Percentiles rank a stretch among this genome's conserved stretches.
Evolutionary conservation across 2,329 filamentous ascomycete species (phyloP).

Genomic region (Trichoderma cornu-damae): DNA sequence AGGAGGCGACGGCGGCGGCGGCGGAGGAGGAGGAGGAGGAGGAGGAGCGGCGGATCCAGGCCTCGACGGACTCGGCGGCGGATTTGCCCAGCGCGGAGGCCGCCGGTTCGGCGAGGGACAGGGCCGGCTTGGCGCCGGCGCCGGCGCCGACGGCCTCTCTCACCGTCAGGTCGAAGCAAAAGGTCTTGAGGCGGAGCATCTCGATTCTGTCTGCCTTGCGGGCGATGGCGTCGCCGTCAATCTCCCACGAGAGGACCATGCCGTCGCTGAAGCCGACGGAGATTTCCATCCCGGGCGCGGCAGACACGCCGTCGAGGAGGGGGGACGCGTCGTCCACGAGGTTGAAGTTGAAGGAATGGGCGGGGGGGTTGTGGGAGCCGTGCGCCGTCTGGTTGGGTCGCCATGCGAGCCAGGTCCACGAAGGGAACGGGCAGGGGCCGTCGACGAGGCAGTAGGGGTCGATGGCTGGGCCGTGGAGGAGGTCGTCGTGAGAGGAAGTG

Average conservation of each 20-base stretch:
- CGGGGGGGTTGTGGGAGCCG: conserved; percentile 8
- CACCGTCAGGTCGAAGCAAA: conserved; percentile 32
- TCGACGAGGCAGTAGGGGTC: conserved; percentile 28
- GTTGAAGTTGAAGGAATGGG: conserved; percentile 28
- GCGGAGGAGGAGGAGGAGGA: conserved; percentile 22
- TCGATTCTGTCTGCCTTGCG: conserved; percentile 25
- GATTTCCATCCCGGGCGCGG: conserved; percentile 32
- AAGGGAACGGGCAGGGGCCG: conserved; percentile 27
- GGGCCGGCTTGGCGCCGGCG: conserved; percentile 1
- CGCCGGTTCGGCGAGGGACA: conserved; percentile 12
- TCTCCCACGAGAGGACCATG: conserved; percentile 34
- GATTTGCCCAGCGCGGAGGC: conserved; percentile 23
- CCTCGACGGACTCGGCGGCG: conserved; percentile 20
- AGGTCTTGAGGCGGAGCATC: conserved; percentile 34
- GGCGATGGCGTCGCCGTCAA: conserved; percentile 32
- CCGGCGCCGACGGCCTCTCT: conserved; percentile 12
- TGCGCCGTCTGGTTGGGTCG: conserved; percentile 26
- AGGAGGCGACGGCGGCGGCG: conserved; percentile 22
- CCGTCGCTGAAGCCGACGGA: conserved; percentile 34
- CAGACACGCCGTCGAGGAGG: conserved; percentile 28
- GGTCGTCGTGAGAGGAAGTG: conserved; percentile 18
- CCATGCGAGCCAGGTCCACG: conserved; percentile 39
- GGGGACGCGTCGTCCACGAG: conserved; percentile 29
- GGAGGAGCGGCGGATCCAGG: conserved; percentile 23
- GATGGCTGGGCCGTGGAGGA: conserved; percentile 1